These are phyloP conservation scores for Sporothrix brasiliensis DNA, from an alignment of 2,329 filamentous ascomycete genomes.

Conservation along the genomic window DNA sequence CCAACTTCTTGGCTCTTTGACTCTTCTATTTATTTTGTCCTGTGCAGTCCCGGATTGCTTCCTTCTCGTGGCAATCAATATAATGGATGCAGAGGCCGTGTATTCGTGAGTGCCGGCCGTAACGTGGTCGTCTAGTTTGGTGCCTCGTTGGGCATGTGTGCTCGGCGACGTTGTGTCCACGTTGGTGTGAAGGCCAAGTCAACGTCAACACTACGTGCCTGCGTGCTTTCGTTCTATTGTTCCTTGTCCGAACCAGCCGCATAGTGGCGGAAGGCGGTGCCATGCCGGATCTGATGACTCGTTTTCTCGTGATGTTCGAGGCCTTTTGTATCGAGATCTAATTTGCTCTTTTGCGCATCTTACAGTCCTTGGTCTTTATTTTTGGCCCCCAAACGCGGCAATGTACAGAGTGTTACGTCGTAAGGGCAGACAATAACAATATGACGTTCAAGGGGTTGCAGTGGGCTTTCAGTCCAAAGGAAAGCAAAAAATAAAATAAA, in stretches of 20 bases:
- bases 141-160: background rate
- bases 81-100: slow-evolving; percentile 12
- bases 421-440: background rate
- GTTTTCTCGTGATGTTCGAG: background rate
- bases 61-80: background rate
- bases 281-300: background rate
- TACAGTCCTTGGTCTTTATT: background rate
- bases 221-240: no score
- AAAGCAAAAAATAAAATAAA: no score
- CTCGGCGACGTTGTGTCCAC: slow-evolving; percentile 7
- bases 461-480: no score
- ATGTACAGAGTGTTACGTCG: background rate
- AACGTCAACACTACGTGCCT: background rate
- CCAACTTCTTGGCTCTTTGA: background rate
- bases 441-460: background rate
- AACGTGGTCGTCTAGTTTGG: background rate
- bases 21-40: background rate
- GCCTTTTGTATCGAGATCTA: background rate
- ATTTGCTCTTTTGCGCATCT: background rate
- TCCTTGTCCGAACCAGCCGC: background rate
- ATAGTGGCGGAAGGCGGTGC: background rate
- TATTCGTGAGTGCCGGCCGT: background rate
- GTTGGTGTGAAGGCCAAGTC: background rate
- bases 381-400: slow-evolving; percentile 28
- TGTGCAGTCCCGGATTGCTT: background rate